A percentile compares a stretch with the other conserved stretches of the same genome.
These are phyloP conservation scores for Vanderwaltozyma yarrowii DNA, from an alignment of 805 yeast species.

Conservation along the genomic window DNA sequence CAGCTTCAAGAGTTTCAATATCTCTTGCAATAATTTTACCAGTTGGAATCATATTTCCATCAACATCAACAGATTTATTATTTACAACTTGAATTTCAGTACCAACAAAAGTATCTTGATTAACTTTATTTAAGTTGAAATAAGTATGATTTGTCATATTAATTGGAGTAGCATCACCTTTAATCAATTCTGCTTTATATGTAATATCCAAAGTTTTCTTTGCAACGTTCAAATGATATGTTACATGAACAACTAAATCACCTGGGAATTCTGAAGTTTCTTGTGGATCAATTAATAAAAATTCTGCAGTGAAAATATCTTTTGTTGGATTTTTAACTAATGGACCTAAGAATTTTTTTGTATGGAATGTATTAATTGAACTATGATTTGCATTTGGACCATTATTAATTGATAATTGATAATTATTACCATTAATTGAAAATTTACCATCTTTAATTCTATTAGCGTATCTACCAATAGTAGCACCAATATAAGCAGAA, in stretches of 20 bases:
- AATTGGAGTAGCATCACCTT: constrained; percentile 37
- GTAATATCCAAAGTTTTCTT: constrained; percentile 36
- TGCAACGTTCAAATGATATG: constrained; percentile 33
- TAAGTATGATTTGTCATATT: constrained; percentile 56
- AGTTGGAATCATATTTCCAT: constrained; percentile 33
- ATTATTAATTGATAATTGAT: constrained; percentile 36
- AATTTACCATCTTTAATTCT: constrained; percentile 40
- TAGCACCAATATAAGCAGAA: constrained; percentile 51
- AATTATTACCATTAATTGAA: constrained; percentile 32
- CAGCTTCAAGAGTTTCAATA: constrained; percentile 19
- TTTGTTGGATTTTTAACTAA: constrained; percentile 28
- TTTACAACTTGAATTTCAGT: constrained; percentile 33
- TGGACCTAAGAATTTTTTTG: constrained; percentile 44
- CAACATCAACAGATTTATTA: constrained; percentile 35
- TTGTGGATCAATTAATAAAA: constrained; percentile 35
- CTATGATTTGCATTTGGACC: constrained; percentile 41
- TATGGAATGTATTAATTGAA: constrained; percentile 43
- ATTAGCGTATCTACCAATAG: constrained; percentile 58
- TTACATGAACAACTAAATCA: constrained; percentile 36
- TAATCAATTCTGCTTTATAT: constrained; percentile 28
- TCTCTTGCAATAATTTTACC: constrained; percentile 31
- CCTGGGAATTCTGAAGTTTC: constrained; percentile 55
- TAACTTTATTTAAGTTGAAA: constrained; percentile 38
- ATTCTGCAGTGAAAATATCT: constrained; percentile 28
- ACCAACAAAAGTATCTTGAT: constrained; percentile 27